phyloP scores from a whole-genome alignment of 306 rosid species.

The Trifolium fragiferum region DNA sequence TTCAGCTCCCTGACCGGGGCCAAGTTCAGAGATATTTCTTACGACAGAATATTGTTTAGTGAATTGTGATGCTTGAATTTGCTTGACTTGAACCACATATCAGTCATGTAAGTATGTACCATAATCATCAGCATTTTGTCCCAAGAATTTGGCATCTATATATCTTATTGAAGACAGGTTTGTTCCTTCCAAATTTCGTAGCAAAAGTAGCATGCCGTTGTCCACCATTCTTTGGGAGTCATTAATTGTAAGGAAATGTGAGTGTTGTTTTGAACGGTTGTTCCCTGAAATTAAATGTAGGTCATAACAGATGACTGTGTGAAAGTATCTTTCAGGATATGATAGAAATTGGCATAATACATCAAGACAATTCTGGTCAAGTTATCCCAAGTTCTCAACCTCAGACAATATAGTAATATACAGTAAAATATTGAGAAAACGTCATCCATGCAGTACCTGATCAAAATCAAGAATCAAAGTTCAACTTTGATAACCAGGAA shows the following conservation, averaged over 20 bases:
- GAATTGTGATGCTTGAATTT: conserved; percentile 40
- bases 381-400: conserved; percentile 53
- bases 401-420: conserved; percentile 43
- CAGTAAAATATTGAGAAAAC: conserved; percentile 51
- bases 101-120: conserved; percentile 50
- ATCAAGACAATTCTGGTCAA: conserved; percentile 53
- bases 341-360: conserved; percentile 58
- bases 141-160: conserved; percentile 49
- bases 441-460: conserved; percentile 63
- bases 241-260: conserved; percentile 46
- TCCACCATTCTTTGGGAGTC: conserved; percentile 50
- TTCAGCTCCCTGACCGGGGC: conserved; percentile 52
- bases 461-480: conserved; percentile 35
- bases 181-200: conserved; percentile 48
- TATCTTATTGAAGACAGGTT: conserved; percentile 50
- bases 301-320: conserved; percentile 58
- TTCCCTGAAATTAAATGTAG: conserved; percentile 60
- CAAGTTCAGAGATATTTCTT: conserved; percentile 46
- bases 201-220: conserved; percentile 54
- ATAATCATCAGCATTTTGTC: conserved; percentile 43
- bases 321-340: conserved; percentile 56
- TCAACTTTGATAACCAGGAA: not conserved
- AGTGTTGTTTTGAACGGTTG: conserved; percentile 54
- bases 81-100: conserved; percentile 43
- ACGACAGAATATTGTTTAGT: conserved; percentile 19